Conservation (phyloP, 371 early-diverging fungal species). For the Rhizopus microsporus region DNA sequence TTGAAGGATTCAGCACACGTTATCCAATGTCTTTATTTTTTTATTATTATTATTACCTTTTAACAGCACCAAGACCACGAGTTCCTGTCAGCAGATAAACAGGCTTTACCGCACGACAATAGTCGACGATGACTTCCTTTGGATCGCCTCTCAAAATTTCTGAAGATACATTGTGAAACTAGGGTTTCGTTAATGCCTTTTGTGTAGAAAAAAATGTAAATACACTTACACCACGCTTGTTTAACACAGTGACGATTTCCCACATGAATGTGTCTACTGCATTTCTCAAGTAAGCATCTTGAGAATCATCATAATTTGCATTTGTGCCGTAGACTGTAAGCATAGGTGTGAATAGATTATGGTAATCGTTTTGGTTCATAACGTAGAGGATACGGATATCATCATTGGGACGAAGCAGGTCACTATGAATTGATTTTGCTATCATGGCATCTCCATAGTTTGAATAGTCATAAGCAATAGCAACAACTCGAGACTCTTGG, state of each 20-base stretch:
- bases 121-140: conserved; percentile 36
- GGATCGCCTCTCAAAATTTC: conserved; percentile 40
- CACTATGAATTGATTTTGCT: conserved; percentile 28
- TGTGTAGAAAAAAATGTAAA: too few relatives aligned
- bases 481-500: conserved; percentile 16
- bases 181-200: background rate
- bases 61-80: conserved; percentile 31
- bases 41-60: conserved; percentile 19
- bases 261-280: conserved; percentile 21
- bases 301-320: background rate
- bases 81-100: conserved; percentile 31
- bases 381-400: conserved; percentile 32
- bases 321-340: background rate
- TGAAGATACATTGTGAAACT: conserved; percentile 35
- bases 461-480: conserved; percentile 38
- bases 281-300: conserved; percentile 1
- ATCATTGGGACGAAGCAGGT: conserved; percentile 23
- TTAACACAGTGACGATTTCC: conserved; percentile 23
- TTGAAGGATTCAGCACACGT: background rate
- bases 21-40: background rate
- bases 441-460: conserved; percentile 36
- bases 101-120: conserved; percentile 32
- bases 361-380: conserved; percentile 25
- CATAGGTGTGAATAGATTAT: conserved; percentile 20
- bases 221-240: conserved; percentile 28